Percentiles rank a stretch among this genome's conserved stretches.
These are phyloP conservation scores for Pseudoscleropodium purum DNA, from an alignment of 225 moss, liverwort and hornwort species.

Conservation along the genomic window DNA sequence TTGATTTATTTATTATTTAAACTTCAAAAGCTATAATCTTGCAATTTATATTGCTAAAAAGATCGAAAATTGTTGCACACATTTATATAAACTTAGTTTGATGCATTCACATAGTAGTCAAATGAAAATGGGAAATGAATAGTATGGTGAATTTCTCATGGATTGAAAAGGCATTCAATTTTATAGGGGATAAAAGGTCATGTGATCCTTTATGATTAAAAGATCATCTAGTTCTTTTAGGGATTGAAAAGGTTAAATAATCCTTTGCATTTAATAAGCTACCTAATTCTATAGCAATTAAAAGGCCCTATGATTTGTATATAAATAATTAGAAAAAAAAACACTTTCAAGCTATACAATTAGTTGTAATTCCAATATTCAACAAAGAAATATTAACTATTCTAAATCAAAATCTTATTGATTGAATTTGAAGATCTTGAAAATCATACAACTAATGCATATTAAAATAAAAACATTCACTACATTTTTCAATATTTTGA, in stretches of 20 bases:
- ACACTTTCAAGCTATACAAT: not conserved
- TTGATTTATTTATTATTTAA: too few species aligned
- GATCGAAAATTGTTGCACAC: not conserved
- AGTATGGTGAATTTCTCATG: not conserved
- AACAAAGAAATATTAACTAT: not conserved
- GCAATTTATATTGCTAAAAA: not conserved
- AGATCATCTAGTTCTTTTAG: not conserved
- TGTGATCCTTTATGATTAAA: too few species aligned
- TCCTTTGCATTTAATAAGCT: not conserved
- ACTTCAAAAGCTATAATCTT: not conserved
- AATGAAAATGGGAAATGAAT: not conserved
- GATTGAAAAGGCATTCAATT: not conserved
- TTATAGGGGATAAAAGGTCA: too few species aligned
- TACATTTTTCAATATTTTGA: not conserved
- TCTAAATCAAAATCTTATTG: not conserved
- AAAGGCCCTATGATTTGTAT: not conserved
- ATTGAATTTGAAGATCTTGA: too few species aligned
- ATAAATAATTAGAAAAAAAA: not conserved
- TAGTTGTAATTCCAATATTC: not conserved
- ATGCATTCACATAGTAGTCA: not conserved
- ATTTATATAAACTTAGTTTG: not conserved
- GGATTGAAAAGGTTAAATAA: too few species aligned
- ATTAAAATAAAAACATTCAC: not conserved
- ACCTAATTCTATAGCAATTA: rapidly evolving
- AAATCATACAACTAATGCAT: too few species aligned